phyloP scores from a whole-genome alignment of 2,329 filamentous ascomycete species.

The Aspergillus sp. region DNA sequence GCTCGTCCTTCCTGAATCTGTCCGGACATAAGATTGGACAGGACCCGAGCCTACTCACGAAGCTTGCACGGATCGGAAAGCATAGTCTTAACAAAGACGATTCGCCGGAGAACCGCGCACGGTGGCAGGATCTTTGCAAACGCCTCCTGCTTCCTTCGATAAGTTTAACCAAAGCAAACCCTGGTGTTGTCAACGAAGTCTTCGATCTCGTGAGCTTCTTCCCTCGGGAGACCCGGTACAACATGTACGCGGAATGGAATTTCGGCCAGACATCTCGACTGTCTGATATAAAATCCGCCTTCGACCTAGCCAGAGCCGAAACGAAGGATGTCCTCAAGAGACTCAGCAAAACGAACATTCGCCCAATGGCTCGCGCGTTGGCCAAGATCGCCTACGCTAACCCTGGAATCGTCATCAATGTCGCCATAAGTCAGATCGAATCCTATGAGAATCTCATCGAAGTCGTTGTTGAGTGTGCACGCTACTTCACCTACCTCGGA shows the following conservation, averaged over 20 bases:
- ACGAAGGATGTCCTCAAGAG: slow-evolving; percentile 86
- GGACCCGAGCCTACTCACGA: slow-evolving; percentile 74
- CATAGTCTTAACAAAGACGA: slow-evolving; percentile 69
- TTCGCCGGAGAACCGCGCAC: slow-evolving; percentile 67
- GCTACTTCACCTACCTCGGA: slow-evolving; percentile 88
- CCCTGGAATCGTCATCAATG: slow-evolving; percentile 86
- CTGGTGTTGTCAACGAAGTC: slow-evolving; percentile 79
- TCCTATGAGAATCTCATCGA: slow-evolving; percentile 94
- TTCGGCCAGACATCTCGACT: slow-evolving; percentile 72
- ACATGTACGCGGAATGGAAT: slow-evolving; percentile 92
- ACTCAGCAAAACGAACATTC: slow-evolving; percentile 81
- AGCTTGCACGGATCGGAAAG: slow-evolving; percentile 80
- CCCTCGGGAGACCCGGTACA: slow-evolving; percentile 73
- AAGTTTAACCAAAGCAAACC: slow-evolving; percentile 81
- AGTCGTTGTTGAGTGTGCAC: slow-evolving; percentile 88
- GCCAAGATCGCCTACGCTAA: slow-evolving; percentile 91
- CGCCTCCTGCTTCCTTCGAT: slow-evolving; percentile 83
- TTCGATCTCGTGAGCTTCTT: slow-evolving; percentile 81
- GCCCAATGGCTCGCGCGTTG: slow-evolving; percentile 80
- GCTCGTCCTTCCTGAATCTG: slow-evolving; percentile 77
- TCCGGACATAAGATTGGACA: slow-evolving; percentile 88
- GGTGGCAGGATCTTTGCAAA: slow-evolving; percentile 83
- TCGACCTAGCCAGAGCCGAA: slow-evolving; percentile 72
- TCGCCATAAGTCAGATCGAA: slow-evolving; percentile 87
- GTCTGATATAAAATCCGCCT: slow-evolving; percentile 75